Conservation (phyloP, 805 yeast species). For the Pichia scutulata region DNA sequence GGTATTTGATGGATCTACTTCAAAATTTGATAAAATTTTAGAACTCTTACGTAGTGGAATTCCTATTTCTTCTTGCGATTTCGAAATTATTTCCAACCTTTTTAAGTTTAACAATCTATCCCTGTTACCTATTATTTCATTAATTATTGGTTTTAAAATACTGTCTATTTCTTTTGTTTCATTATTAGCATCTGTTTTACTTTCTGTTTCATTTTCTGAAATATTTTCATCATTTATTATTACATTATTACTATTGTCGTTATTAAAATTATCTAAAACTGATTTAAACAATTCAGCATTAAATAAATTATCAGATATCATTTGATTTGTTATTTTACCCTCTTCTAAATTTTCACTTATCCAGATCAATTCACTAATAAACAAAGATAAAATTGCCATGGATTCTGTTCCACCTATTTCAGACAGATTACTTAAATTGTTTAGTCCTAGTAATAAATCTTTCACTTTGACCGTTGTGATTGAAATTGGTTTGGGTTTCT, state of each 20-base stretch:
- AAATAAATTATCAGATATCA: conserved; percentile 14
- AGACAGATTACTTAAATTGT: conserved; percentile 13
- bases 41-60: conserved; percentile 22
- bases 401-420: conserved; percentile 24
- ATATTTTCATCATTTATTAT: neutral
- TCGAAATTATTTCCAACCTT: conserved; percentile 10
- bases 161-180: neutral
- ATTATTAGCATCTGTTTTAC: neutral
- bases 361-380: conserved; percentile 21
- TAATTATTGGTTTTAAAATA: neutral
- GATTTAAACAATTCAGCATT: conserved; percentile 2
- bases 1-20: neutral
- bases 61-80: conserved; percentile 23
- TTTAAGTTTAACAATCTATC: neutral
- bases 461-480: conserved; percentile 24
- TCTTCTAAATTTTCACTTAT: conserved; percentile 7
- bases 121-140: neutral
- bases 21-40: conserved; percentile 24
- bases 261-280: neutral
- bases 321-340: conserved; percentile 6
- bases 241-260: neutral
- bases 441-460: conserved; percentile 23
- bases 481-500: conserved; percentile 1
- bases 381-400: conserved; percentile 21
- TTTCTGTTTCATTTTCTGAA: neutral